Evolutionary conservation across 2,329 filamentous ascomycete genomes (phyloP).

Genomic region (Diaporthe destruens): DNA sequence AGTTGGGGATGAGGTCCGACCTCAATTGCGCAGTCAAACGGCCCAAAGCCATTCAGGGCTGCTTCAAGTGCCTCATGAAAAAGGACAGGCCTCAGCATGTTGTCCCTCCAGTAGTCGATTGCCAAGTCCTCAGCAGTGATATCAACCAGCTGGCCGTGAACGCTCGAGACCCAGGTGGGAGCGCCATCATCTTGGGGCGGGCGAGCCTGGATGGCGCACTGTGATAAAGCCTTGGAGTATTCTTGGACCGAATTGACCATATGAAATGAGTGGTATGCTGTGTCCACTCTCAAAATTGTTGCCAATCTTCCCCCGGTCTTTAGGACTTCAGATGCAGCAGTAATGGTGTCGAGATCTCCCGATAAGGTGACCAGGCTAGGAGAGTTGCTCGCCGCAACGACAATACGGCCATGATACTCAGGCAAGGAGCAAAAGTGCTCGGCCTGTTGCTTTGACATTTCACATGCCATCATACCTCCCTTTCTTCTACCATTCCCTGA

Average conservation of each 20-base stretch:
- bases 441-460: conserved; percentile 48
- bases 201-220: conserved; percentile 46
- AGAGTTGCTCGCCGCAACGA: conserved; percentile 51
- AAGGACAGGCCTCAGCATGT: conserved; percentile 58
- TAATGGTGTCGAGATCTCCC: conserved; percentile 50
- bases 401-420: conserved; percentile 46
- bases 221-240: conserved; percentile 51
- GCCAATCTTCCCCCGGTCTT: conserved; percentile 49
- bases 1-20: conserved; percentile 61
- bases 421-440: conserved; percentile 44
- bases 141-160: conserved; percentile 47
- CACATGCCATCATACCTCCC: conserved; percentile 54
- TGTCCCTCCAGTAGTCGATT: conserved; percentile 58
- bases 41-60: conserved; percentile 44
- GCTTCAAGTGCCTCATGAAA: conserved; percentile 57
- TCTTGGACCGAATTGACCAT: conserved; percentile 54
- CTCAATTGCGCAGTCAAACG: conserved; percentile 56
- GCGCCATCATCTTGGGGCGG: conserved; percentile 45
- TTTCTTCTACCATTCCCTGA: conserved; percentile 41
- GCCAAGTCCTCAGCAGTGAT: conserved; percentile 42
- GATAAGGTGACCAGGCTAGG: conserved; percentile 53
- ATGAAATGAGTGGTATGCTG: conserved; percentile 63
- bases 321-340: conserved; percentile 45
- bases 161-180: conserved; percentile 57
- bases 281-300: conserved; percentile 56